Evolutionary conservation across 2,329 filamentous ascomycete species (phyloP), one percentile per base, ranked within the genome.

Genomic region (Neonectria ditissima): DNA sequence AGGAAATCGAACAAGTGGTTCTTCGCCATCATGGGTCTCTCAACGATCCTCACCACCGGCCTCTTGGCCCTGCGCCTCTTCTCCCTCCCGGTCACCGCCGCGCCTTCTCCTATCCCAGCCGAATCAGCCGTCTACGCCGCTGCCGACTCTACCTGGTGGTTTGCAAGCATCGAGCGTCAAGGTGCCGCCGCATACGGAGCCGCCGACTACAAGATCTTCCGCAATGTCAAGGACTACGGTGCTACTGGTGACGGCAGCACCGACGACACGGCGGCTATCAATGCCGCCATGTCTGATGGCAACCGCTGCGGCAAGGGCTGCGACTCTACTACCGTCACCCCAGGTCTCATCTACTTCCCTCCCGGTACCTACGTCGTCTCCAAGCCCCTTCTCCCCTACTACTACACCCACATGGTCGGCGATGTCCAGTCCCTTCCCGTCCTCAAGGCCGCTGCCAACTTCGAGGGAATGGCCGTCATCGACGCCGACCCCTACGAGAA

Each of bases 381-480:
- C 76, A 86, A 84, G 73, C 92, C 95, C 22, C 88, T 98, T 69
- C 80, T 94, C 55, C 91, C 94, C 77, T 91, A 91, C 79, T 98
- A 98, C 84, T 97, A 97, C 83, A 97, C 94, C 10, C 94, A 97
- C 78, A 88, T 98, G 65, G 84, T 97, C 37, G 95, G 95, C 61
- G 94, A 98, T 81, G 89, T 91, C 52, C 75, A 87, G 72, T 83
- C 86, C 66, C 79, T 90, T 14, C 94, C 95, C 0, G 90, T 90
- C 0, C 84, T 97, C 78, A 93, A 95, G 82, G 91, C 91, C 3
- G 78, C 88, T 1, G 77, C 89, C 45, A 82, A 83, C 72, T 99
- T 98, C 75, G 69, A 83, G 2, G 96, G 95, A 50, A 97, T 97
- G 82, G 94, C 92, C 45, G 87, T 98, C 56, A 91, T 99, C 69